Evolutionary conservation across 2,329 filamentous ascomycete genomes (phyloP).

Genomic region (Aspergillus alliaceus): DNA sequence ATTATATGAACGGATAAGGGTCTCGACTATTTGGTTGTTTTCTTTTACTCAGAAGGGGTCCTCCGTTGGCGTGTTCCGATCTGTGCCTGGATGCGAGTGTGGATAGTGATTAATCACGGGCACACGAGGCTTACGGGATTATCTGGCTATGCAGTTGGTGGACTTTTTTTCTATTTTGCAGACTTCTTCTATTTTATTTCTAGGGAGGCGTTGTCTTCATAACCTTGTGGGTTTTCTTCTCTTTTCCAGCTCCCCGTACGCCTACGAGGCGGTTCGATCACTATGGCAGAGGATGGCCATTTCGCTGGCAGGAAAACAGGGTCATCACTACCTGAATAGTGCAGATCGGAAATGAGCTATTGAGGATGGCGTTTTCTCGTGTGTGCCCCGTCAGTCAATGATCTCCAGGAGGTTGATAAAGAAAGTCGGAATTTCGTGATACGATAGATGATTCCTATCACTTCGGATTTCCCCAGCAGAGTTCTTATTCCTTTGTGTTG

Average conservation of each 20-base stretch:
- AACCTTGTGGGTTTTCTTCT: slow-evolving; percentile 37
- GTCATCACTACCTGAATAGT: slow-evolving; percentile 18
- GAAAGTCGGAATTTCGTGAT: slow-evolving; percentile 23
- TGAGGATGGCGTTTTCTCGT: slow-evolving; percentile 20
- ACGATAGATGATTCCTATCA: slow-evolving; percentile 31
- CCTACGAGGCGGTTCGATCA: slow-evolving; percentile 25
- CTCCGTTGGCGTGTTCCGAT: slow-evolving; percentile 28
- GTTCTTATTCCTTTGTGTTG: slow-evolving; percentile 21
- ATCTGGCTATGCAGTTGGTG: slow-evolving; percentile 39
- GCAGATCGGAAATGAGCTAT: slow-evolving; percentile 20
- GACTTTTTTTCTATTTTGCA: slow-evolving; percentile 43
- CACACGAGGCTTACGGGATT: slow-evolving; percentile 33
- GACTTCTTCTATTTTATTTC: slow-evolving; percentile 39
- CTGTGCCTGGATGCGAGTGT: slow-evolving; percentile 36
- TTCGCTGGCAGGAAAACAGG: slow-evolving; percentile 12
- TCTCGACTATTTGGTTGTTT: slow-evolving; percentile 35
- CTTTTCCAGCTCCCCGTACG: slow-evolving; percentile 26
- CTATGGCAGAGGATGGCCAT: slow-evolving; percentile 24
- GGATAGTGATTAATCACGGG: slow-evolving; percentile 40
- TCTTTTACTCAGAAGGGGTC: slow-evolving; percentile 27
- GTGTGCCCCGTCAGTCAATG: slow-evolving; percentile 11
- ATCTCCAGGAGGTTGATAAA: slow-evolving; percentile 14
- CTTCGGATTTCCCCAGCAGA: slow-evolving; percentile 26
- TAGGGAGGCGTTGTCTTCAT: slow-evolving; percentile 48
- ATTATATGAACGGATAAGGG: slow-evolving; percentile 35